Base-by-base conservation (phyloP, 495 filamentous ascomycete genomes). In the Peziza echinospora region DNA sequence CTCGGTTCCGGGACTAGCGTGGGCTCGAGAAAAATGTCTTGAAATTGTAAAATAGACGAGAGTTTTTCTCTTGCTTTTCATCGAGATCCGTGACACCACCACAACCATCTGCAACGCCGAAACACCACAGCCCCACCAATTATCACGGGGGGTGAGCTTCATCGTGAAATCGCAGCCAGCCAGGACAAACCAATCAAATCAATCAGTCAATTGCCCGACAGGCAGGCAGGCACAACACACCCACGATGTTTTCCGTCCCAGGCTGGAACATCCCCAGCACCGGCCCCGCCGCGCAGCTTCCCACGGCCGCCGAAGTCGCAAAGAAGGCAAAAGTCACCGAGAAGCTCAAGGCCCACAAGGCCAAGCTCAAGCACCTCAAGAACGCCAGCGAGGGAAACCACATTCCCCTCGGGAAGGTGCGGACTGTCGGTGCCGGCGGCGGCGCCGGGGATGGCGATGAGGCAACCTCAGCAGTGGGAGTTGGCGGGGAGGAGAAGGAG, bases 241-340 rank as follows among this genome's bases (percentile, higher is more conserved):
- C 5, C 41, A 64, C 28, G 51, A 94, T 97, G 89, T 97, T 97
- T 60, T 75, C 85, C 4, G 86, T 94, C 45, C 80, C 80, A 51
- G 89, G 87, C 50, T 92, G 85, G 82, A 79, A 80, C 19, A 66
- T 94, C 22, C 70, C 82, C 49, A 69, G 75, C 45, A 70, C 73
- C 53, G 66, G 65, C 41, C 71, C 85, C 44, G 82, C 41, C 5
- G 21, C 21, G 5, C n/a, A 80, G 62, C 61, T 72, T 21, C 84
- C 93, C 64, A 69, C 63, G 24, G 68, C 73, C 16, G n/a, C 41
- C 16, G 52, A 50, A 22, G 42, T 44, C 10, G 44, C 47, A 21
- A 34, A 43, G 21, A 50, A 47, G 37, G 54, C 49, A 44, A 55
- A 52, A 42, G 26, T 42, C 40, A 40, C 53, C 44, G 45, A 49